Evolutionary conservation across 371 early-diverging fungal genomes (phyloP).

Genomic region (Sporodiniella umbellata): DNA sequence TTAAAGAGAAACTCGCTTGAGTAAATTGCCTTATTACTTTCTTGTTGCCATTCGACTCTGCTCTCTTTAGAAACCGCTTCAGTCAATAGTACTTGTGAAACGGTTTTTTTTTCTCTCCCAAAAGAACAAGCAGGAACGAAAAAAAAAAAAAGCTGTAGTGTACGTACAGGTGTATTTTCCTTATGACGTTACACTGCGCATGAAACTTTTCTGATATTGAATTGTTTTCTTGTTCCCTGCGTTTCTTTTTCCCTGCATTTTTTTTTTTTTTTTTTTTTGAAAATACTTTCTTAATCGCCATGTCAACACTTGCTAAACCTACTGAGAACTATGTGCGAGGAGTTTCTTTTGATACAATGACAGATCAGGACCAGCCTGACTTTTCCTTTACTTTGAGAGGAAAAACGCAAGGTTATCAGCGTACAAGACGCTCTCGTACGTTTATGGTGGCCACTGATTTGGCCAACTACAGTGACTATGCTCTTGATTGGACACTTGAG

Average conservation of each 20-base stretch:
- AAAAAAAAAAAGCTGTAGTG: too few species aligned
- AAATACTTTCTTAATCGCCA: not conserved
- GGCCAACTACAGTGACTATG: slow-evolving; percentile 59
- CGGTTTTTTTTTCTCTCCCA: too few species aligned
- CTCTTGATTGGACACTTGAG: slow-evolving; percentile 55
- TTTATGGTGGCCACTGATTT: slow-evolving; percentile 62
- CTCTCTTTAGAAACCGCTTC: too few species aligned
- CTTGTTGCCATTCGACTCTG: too few species aligned
- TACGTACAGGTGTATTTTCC: not conserved
- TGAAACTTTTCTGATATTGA: slow-evolving; percentile 3
- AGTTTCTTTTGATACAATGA: slow-evolving; percentile 61
- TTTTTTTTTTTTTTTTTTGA: not conserved
- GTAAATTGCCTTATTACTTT: too few species aligned
- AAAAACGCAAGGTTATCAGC: slow-evolving; percentile 50
- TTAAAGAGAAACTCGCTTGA: too few species aligned
- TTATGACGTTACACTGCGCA: slow-evolving; percentile 1
- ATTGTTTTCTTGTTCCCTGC: not conserved
- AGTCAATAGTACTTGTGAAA: slow-evolving; percentile 1
- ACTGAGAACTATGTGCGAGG: slow-evolving; percentile 46
- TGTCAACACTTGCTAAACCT: slow-evolving; percentile 1
- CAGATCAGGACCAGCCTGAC: slow-evolving; percentile 50
- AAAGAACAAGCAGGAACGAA: too few species aligned
- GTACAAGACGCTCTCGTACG: slow-evolving; percentile 46
- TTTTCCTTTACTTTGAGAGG: slow-evolving; percentile 56
- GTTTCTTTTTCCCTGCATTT: not conserved